phyloP scores from a whole-genome alignment of 768 basidiomycete species.

The Russula vinacea region DNA sequence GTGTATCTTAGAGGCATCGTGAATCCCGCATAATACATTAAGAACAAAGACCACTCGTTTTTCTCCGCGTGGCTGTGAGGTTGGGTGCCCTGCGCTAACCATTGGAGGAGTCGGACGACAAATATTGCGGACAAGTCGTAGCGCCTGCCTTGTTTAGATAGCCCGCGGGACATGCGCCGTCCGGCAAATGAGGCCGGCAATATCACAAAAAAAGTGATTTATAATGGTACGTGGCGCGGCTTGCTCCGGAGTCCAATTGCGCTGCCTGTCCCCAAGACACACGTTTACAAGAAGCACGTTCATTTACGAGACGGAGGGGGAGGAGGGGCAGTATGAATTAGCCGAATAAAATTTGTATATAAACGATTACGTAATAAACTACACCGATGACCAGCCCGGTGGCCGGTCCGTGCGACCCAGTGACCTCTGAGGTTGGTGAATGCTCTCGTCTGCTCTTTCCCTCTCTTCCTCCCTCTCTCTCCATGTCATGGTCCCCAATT shows the following conservation, averaged over 20 bases:
- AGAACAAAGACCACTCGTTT: not conserved
- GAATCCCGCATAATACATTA: constrained; percentile 22
- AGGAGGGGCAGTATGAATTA: no score
- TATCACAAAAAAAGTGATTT: not conserved
- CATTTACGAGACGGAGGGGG: not conserved
- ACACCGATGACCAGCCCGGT: not conserved
- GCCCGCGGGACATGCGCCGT: constrained; percentile 13
- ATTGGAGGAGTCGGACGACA: not conserved
- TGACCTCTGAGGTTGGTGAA: not conserved
- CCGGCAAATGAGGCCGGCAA: constrained; percentile 12
- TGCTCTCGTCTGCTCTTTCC: not conserved
- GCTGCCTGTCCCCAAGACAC: not conserved
- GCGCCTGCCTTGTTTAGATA: constrained; percentile 14
- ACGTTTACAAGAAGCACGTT: not conserved
- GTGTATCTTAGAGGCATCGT: constrained; percentile 23
- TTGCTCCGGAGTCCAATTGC: not conserved
- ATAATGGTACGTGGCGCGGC: constrained; percentile 2
- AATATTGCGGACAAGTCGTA: constrained; percentile 24
- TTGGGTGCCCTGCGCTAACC: constrained; percentile 14
- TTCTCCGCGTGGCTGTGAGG: not conserved
- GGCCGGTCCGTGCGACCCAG: constrained; percentile 1
- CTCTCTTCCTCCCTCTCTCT: constrained; percentile 14
- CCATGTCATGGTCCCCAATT: constrained; percentile 47
- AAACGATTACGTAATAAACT: not conserved
- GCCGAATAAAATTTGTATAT: no score